These are phyloP conservation scores for Aurantiochytrium sp. DNA, from an alignment of 108 stramenopile genomes.

Conservation along the genomic window DNA sequence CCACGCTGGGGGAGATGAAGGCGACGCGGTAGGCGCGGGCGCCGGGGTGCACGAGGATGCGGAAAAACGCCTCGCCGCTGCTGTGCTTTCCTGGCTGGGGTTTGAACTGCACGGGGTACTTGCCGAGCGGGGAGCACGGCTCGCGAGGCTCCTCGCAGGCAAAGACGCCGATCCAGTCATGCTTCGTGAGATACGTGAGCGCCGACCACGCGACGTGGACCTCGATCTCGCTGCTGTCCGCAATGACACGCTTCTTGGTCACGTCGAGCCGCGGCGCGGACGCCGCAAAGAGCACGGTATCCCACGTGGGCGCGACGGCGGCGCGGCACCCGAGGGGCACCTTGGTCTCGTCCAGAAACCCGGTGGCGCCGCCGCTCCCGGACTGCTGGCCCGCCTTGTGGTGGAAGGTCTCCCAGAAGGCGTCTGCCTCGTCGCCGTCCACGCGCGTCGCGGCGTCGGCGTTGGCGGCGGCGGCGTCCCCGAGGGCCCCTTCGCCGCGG, in stretches of 20 bases:
- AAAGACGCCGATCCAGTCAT: constrained; percentile 27
- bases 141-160: background rate
- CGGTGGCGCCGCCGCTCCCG: too few species aligned
- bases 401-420: too few species aligned
- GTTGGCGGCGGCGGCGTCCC: too few species aligned
- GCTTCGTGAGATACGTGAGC: background rate
- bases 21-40: background rate
- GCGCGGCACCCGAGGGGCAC: too few species aligned
- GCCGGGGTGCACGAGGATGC: background rate
- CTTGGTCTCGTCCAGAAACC: too few species aligned
- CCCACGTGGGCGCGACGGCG: too few species aligned
- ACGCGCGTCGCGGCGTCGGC: too few species aligned
- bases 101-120: background rate
- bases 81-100: background rate
- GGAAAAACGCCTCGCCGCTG: background rate
- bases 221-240: background rate
- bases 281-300: too few species aligned
- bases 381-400: too few species aligned
- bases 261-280: too few species aligned
- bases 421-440: too few species aligned
- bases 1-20: background rate
- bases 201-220: background rate
- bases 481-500: too few species aligned
- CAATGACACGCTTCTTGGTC: background rate
- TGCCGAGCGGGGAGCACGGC: background rate